Evolutionary conservation across 2,329 filamentous ascomycete genomes (phyloP).

Genomic region (Cryphonectria radicalis): DNA sequence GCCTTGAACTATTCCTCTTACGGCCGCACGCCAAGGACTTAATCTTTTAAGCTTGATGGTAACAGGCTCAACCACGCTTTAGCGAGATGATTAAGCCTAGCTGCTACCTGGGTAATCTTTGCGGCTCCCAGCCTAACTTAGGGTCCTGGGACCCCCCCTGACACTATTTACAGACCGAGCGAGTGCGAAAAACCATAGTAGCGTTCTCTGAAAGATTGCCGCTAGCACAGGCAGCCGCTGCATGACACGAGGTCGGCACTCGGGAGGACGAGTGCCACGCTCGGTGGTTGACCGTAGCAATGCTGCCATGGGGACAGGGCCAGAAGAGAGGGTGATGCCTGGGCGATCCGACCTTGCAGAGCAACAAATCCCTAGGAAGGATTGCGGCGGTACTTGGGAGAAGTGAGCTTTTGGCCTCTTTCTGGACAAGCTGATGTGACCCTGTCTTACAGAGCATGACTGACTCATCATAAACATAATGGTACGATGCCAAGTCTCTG

Average conservation of each 20-base stretch:
- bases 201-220: not conserved
- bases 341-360: not conserved
- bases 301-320: not conserved
- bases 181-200: not conserved
- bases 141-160: not conserved
- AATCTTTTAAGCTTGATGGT: constrained; percentile 27
- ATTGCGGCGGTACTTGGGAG: not conserved
- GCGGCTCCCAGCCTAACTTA: not conserved
- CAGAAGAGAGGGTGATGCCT: not conserved
- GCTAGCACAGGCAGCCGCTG: constrained; percentile 1
- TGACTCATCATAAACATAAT: not conserved
- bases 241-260: not conserved
- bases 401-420: not conserved
- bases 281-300: not conserved
- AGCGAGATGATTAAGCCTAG: constrained; percentile 22
- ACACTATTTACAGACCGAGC: not conserved
- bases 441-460: not conserved
- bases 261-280: not conserved
- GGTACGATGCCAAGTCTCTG: not conserved
- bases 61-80: constrained; percentile 12
- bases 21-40: constrained; percentile 14
- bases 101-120: not conserved
- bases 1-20: constrained; percentile 14
- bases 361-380: not conserved
- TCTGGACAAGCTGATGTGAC: not conserved